Evolutionary conservation across 805 yeast genomes (phyloP).

Genomic region (Jamesozyma spencerorum): DNA sequence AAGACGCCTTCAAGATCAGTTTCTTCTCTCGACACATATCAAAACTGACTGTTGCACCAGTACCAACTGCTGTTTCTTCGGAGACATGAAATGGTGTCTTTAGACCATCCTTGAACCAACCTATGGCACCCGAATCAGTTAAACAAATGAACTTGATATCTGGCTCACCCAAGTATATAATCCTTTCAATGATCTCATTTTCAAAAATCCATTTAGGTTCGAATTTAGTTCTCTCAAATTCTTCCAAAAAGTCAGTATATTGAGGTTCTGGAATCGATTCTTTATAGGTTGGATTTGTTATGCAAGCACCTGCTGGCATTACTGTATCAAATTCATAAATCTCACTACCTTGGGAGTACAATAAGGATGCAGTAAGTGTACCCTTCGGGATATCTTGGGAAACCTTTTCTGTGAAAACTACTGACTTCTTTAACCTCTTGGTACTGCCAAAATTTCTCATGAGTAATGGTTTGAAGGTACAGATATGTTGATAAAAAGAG

Average conservation of each 20-base stretch:
- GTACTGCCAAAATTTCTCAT: conserved; percentile 19
- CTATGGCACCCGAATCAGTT: conserved; percentile 24
- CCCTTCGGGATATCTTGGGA: conserved; percentile 24
- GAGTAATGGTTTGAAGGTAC: conserved; percentile 31
- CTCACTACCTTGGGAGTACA: conserved; percentile 23
- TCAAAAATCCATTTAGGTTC: conserved; percentile 22
- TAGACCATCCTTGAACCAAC: conserved; percentile 25
- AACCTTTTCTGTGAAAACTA: conserved; percentile 19
- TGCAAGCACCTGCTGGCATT: conserved; percentile 23
- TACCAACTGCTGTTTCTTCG: background rate
- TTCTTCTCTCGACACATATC: conserved; percentile 17
- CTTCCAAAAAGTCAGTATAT: conserved; percentile 30
- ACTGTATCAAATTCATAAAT: conserved; percentile 22
- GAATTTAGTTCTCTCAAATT: conserved; percentile 9
- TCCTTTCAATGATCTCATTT: conserved; percentile 21
- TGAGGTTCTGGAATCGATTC: conserved; percentile 15
- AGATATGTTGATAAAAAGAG: conserved; percentile 43
- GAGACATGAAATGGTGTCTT: conserved; percentile 14
- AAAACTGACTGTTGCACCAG: conserved; percentile 11
- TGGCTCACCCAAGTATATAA: conserved; percentile 12
- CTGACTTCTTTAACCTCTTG: conserved; percentile 14
- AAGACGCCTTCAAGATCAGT: conserved; percentile 16
- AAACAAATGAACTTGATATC: conserved; percentile 28
- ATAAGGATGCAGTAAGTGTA: conserved; percentile 16
- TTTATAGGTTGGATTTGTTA: background rate